These are phyloP conservation scores for Helianthus annuus DNA, from an alignment of 129 eudicot species.

Conservation along the genomic window DNA sequence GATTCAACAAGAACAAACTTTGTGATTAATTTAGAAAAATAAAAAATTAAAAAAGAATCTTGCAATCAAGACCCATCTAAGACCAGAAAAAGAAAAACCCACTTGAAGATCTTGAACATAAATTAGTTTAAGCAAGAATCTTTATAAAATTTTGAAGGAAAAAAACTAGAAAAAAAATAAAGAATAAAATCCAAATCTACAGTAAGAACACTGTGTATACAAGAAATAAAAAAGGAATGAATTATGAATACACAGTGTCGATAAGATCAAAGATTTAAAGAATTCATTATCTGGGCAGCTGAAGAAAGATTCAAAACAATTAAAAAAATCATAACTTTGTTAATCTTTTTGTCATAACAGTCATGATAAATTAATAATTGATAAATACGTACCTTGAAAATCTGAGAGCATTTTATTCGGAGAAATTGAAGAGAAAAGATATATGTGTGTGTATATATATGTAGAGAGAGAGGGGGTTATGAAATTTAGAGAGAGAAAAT, in stretches of 20 bases:
- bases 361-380: neutral
- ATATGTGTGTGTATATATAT: no score
- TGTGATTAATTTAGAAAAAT: neutral
- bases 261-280: constrained; percentile 7
- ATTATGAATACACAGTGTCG: constrained; percentile 1
- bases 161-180: neutral
- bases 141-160: neutral
- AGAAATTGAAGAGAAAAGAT: neutral
- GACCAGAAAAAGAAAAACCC: neutral
- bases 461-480: constrained; percentile 1
- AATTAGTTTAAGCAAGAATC: neutral
- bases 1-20: neutral
- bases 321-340: neutral
- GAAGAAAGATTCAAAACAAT: neutral
- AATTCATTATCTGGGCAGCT: constrained; percentile 1
- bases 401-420: constrained; percentile 50
- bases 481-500: constrained; percentile 43
- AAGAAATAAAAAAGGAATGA: neutral
- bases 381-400: constrained; percentile 55
- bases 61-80: neutral
- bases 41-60: neutral
- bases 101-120: neutral
- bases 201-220: constrained; percentile 16
- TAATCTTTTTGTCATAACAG: neutral
- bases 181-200: constrained; percentile 14